Evolutionary conservation across 169 alveolate genomes (phyloP).

Genomic region (Cystoisospora suis): DNA sequence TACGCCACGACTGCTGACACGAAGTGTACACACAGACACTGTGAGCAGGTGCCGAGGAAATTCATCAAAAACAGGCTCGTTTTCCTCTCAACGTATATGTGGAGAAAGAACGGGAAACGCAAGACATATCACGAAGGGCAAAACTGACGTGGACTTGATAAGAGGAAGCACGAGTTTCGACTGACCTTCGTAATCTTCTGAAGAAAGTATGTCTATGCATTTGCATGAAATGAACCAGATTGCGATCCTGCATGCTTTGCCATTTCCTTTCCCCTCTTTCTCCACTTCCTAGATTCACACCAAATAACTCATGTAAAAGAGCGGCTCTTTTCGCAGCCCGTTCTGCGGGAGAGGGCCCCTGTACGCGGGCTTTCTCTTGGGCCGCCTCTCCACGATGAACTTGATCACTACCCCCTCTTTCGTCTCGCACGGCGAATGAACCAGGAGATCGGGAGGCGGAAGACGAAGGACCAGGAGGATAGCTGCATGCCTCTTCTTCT

Average conservation of each 20-base stretch:
- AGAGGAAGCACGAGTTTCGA: not conserved
- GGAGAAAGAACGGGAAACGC: not conserved
- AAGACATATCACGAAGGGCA: not conserved
- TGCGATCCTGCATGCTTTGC: conserved; percentile 48
- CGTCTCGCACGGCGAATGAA: not conserved
- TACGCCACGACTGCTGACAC: too few relatives aligned
- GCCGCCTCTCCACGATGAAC: not conserved
- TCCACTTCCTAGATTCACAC: not conserved
- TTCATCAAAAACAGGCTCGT: too few relatives aligned
- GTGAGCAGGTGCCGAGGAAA: too few relatives aligned
- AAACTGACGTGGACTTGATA: not conserved
- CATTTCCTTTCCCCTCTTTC: conserved; percentile 43
- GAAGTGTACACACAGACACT: too few relatives aligned
- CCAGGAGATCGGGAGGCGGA: not conserved
- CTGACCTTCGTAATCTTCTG: conserved; percentile 30
- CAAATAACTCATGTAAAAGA: not conserved
- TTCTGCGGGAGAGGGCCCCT: not conserved
- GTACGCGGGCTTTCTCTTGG: not conserved
- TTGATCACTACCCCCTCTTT: not conserved
- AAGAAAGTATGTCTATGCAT: conserved; percentile 30
- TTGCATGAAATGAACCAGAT: conserved; percentile 16
- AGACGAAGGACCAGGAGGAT: not conserved
- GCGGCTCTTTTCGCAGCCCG: conserved; percentile 13
- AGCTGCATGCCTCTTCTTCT: not conserved
- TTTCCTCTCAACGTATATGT: too few relatives aligned